Percentiles rank a stretch among this genome's conserved stretches.
phyloP scores from a whole-genome alignment of 2,329 filamentous ascomycete genomes.

The Sarocladiaceae sp. region DNA sequence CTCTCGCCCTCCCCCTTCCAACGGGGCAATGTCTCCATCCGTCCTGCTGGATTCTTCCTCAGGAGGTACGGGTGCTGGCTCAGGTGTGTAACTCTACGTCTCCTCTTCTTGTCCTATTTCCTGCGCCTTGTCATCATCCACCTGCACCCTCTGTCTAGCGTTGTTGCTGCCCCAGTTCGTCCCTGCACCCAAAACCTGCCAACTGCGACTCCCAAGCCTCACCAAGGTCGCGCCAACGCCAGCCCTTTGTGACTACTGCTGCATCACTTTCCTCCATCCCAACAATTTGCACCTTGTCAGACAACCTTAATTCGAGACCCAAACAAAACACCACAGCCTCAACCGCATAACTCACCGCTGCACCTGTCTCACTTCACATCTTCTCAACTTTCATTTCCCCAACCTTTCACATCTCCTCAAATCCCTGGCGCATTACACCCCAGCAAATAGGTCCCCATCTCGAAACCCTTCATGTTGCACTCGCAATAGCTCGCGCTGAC shows the following conservation, averaged over 20 bases:
- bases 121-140: background rate
- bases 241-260: background rate
- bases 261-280: constrained; percentile 1
- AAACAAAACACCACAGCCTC: background rate
- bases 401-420: background rate
- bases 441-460: background rate
- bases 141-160: background rate
- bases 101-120: background rate
- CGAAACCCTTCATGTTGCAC: background rate
- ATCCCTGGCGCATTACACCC: background rate
- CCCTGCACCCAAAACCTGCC: background rate
- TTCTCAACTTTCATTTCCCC: background rate
- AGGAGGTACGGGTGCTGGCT: no score
- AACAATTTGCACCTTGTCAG: constrained; percentile 4
- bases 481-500: background rate
- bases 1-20: background rate
- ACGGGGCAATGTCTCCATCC: constrained; percentile 8
- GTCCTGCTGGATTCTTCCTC: constrained; percentile 5
- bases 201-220: no score
- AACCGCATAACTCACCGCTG: background rate
- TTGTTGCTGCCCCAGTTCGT: background rate
- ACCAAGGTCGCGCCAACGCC: constrained; percentile 1
- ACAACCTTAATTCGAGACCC: background rate
- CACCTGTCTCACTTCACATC: constrained; percentile 3
- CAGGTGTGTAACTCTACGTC: constrained; percentile 2